phyloP scores from a whole-genome alignment of 2,329 filamentous ascomycete species.

The Microcyclospora tardicrescens region DNA sequence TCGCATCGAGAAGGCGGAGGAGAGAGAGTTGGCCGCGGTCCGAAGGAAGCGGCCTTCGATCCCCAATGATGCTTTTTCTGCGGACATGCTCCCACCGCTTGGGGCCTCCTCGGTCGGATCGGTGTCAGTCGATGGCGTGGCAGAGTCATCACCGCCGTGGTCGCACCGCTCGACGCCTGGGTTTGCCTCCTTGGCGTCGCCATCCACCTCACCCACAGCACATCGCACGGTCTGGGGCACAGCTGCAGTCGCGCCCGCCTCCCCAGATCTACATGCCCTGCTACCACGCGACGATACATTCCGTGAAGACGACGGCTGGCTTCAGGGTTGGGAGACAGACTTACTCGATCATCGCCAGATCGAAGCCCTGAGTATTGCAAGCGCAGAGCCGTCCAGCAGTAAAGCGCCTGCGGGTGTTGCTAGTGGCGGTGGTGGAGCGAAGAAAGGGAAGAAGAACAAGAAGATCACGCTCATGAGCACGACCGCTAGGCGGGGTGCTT shows the following conservation, averaged over 20 bases:
- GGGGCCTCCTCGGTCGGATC: background rate
- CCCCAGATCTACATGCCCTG: conserved; percentile 40
- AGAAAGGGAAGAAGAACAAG: conserved; percentile 52
- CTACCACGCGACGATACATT: conserved; percentile 26
- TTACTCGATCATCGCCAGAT: conserved; percentile 54
- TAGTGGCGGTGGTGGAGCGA: conserved; percentile 21
- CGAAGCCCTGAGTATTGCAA: conserved; percentile 23
- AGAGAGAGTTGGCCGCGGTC: conserved; percentile 53
- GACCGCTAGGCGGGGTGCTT: conserved; percentile 25
- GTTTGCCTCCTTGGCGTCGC: conserved; percentile 59
- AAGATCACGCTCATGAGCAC: conserved; percentile 59
- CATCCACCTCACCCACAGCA: conserved; percentile 68
- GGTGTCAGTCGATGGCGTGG: conserved; percentile 24
- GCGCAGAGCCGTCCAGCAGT: conserved; percentile 8
- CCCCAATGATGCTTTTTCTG: conserved; percentile 27
- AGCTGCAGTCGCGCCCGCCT: conserved; percentile 45
- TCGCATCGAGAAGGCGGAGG: conserved; percentile 68
- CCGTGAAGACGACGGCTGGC: conserved; percentile 64
- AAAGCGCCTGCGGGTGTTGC: conserved; percentile 12
- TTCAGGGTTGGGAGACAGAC: conserved; percentile 71
- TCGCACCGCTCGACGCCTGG: conserved; percentile 45
- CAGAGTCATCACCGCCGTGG: conserved; percentile 30
- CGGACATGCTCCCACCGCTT: conserved; percentile 12
- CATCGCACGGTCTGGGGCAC: conserved; percentile 91
- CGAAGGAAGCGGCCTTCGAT: conserved; percentile 47